phyloP scores from a whole-genome alignment of 495 filamentous ascomycete genomes.

The Alectoria sarmentosa region DNA sequence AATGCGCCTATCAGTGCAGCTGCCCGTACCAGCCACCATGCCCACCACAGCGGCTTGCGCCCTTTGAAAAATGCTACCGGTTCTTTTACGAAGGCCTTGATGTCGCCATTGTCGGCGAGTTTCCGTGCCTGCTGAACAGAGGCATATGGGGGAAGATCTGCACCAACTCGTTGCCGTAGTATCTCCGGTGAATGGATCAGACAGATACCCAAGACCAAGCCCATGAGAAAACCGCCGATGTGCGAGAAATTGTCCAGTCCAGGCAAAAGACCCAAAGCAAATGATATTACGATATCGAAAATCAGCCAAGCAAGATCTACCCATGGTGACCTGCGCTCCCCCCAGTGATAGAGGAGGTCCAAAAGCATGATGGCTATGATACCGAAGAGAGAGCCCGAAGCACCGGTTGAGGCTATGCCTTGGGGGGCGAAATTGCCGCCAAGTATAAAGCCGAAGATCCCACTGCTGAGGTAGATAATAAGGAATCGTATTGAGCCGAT shows the following conservation, averaged over 20 bases:
- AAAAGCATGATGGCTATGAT: constrained; percentile 81
- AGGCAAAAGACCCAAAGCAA: constrained; percentile 85
- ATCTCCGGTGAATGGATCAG: constrained; percentile 79
- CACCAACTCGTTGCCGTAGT: constrained; percentile 67
- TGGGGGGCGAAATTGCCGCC: constrained; percentile 86
- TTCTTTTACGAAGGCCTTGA: constrained; percentile 55
- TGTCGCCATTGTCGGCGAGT: constrained; percentile 35
- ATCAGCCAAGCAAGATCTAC: constrained; percentile 79
- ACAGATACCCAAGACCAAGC: constrained; percentile 76
- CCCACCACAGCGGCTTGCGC: constrained; percentile 91
- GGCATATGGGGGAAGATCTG: constrained; percentile 57
- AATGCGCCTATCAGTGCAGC: constrained; percentile 71
- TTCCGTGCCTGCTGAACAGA: constrained; percentile 45
- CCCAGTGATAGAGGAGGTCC: constrained; percentile 90
- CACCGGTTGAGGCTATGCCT: constrained; percentile 74
- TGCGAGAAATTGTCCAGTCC: constrained; percentile 96
- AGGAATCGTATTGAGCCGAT: constrained; percentile 82
- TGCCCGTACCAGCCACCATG: constrained; percentile 85
- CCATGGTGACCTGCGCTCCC: constrained; percentile 61
- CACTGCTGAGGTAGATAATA: constrained; percentile 79
- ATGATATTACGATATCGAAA: constrained; percentile 78
- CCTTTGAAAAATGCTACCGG: constrained; percentile 85
- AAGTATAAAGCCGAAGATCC: constrained; percentile 94
- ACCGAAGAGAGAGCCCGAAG: constrained; percentile 85
- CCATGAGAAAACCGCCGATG: constrained; percentile 94